Evolutionary conservation across 768 basidiomycete species (phyloP), one percentile per base, ranked within the genome.

Genomic region (Podaxis sp.): DNA sequence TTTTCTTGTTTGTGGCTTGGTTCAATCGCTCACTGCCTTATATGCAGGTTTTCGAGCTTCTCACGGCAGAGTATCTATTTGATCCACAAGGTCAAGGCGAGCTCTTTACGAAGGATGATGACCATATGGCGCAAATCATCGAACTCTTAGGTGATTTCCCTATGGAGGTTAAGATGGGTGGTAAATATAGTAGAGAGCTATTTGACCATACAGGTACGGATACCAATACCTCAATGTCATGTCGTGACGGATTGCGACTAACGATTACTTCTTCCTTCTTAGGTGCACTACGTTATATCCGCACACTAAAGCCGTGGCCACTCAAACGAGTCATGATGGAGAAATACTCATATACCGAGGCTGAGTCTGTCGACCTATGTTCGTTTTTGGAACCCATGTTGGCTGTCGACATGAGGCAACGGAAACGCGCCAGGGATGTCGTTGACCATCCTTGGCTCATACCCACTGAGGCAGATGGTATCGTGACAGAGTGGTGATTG

Each of bases 71-170:
- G 73, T 95, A 89, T 72, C 84, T 97, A 46, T 96, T 97, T 72
- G 95, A 96, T 71, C 93, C 93, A 15, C 90, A 92, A 65, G 87
- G 86, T 28, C 89, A 92, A 74, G 86, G 87, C 26, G 87, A 89
- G 67, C 76, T 91, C 52, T 96, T 93, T 70, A 88, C 87, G 63
- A 95, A 95, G 75, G 95, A 97, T 73, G 95, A 96, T 70, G 96
- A 98, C 73, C 95, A 97, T 68, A 87, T 96, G 84, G 95, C 95
- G 39, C 95, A 96, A 77, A 93, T 96, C 65, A 89, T 96, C 61
- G 95, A 97, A 78, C 80, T 97, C 9, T 76, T 96, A 63, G 95
- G 95, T 38, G 91, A 95, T 75, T 86, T 89, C 65, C 76, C 86
- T 13, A 69, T 87, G 28, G 83, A 86, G 54, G 81, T 89, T 49